These are phyloP conservation scores for Amyloporia xantha DNA, from an alignment of 768 basidiomycete species.

Conservation along the genomic window DNA sequence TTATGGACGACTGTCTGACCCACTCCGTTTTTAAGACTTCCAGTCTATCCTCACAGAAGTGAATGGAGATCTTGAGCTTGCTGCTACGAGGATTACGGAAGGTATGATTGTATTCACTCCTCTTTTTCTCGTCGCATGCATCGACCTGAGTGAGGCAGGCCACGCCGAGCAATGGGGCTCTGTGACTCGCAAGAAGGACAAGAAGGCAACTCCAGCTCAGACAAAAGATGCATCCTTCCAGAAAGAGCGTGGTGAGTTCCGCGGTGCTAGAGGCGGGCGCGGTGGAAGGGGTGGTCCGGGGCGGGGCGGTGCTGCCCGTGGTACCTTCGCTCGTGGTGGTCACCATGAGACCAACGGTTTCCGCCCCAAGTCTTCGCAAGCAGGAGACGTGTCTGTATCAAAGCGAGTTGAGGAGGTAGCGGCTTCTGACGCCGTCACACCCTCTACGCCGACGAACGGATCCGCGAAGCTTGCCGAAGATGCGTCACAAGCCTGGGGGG, in stretches of 20 bases:
- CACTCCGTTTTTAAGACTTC: slow-evolving; percentile 42
- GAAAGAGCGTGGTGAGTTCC: slow-evolving; percentile 43
- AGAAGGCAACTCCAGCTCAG: slow-evolving; percentile 44
- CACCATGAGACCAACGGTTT: slow-evolving; percentile 32
- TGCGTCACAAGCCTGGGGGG: neutral
- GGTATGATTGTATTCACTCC: slow-evolving; percentile 35
- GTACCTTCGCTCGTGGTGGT: slow-evolving; percentile 42
- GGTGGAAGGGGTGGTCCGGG: slow-evolving; percentile 47
- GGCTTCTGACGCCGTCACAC: slow-evolving; percentile 22
- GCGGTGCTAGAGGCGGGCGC: slow-evolving; percentile 60
- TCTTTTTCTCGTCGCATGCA: neutral
- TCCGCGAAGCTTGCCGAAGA: slow-evolving; percentile 4
- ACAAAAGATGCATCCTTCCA: slow-evolving; percentile 47
- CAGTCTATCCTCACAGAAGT: slow-evolving; percentile 62
- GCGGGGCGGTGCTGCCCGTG: slow-evolving; percentile 34
- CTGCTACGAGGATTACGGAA: slow-evolving; percentile 69
- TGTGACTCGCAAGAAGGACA: slow-evolving; percentile 84
- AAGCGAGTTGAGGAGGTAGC: slow-evolving; percentile 14
- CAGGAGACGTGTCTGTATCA: slow-evolving; percentile 14
- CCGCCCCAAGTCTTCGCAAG: slow-evolving; percentile 28
- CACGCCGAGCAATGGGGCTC: slow-evolving; percentile 76
- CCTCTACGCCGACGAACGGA: slow-evolving; percentile 9
- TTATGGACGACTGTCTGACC: slow-evolving; percentile 22
- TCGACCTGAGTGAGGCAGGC: slow-evolving; percentile 35
- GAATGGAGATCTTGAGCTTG: slow-evolving; percentile 60